Evolutionary conservation across 148 eudicot genomes (phyloP), one percentile per base, ranked within the genome.

Genomic region (Nepenthes gracilis): DNA sequence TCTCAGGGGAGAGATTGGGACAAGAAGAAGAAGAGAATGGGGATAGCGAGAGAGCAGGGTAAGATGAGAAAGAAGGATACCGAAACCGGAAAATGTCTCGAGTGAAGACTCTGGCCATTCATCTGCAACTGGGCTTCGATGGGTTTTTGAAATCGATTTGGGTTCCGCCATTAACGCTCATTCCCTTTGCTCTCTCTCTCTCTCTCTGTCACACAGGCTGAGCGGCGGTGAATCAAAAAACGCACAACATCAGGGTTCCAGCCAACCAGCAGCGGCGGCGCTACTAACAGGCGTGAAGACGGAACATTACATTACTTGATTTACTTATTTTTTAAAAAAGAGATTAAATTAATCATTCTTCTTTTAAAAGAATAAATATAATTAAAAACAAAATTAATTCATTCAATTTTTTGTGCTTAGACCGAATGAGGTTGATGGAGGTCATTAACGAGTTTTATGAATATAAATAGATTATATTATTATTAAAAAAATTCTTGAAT

Each of bases 151-250:
- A 32, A 52, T 36, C 35, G 59, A 66, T 32, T 55, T 62, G 67
- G 63, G 56, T 74, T 75, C 69, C 73, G 81, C 79, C 85, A 80
- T 80, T 66, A 67, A 77, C 43, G 77, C 59, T 69, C 79, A 63
- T 72, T 40, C 63, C 66, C 6, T 40, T 40, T 3, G 15, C 37
- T 48, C 57, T 56, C 62, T 69, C 61, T 13, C 67, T 8, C 33
- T 54, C 60, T 47, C 67, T 40, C 9, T 36, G 9, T 40, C 45
- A 3, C 54, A 5, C 1, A 2, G 55, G 52, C 9, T 2, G 52
- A 48, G 52, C 52, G 9, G 2, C 52, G 52, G n/a, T 48, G n/a
- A 2, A 48, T 48, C 52, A 48, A 10, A 6, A 47, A 47, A 47
- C 52, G 11, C 2, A 14, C n/a, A 14, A 6, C 52, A 14, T 48